Conservation (phyloP, 2,329 filamentous ascomycete genomes). For the Pseudohalonectria lignicola region DNA sequence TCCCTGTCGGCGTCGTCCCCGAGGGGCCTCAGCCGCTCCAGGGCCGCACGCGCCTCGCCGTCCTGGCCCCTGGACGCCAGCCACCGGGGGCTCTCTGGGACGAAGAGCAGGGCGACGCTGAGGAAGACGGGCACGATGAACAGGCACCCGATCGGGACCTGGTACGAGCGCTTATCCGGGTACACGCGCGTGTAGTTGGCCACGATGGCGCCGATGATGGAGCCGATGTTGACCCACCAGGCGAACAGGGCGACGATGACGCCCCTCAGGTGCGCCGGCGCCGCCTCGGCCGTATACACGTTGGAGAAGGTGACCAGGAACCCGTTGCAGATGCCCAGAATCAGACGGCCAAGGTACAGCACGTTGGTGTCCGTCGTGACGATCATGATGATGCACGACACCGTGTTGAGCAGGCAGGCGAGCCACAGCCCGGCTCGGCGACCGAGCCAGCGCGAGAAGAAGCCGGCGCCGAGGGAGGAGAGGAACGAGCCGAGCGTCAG, state of each 20-base stretch:
- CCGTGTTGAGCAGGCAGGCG: constrained; percentile 30
- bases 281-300: constrained; percentile 12
- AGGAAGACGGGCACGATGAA: constrained; percentile 7
- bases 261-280: constrained; percentile 9
- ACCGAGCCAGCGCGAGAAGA: constrained; percentile 21
- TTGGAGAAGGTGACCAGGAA: constrained; percentile 34
- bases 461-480: constrained; percentile 18
- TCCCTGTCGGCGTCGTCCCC: constrained; percentile 8
- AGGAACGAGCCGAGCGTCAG: constrained; percentile 23
- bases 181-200: constrained; percentile 9
- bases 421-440: constrained; percentile 31
- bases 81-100: constrained; percentile 11
- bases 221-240: constrained; percentile 11
- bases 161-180: constrained; percentile 5
- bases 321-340: constrained; percentile 41
- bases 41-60: constrained; percentile 8
- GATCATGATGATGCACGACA: constrained; percentile 42
- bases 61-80: constrained; percentile 10
- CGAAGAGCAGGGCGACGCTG: constrained; percentile 5
- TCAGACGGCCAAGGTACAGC: constrained; percentile 37
- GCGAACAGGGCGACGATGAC: constrained; percentile 12
- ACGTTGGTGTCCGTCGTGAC: constrained; percentile 31
- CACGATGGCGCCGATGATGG: constrained; percentile 9
- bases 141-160: constrained; percentile 9
- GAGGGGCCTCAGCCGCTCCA: constrained; percentile 9